Conservation (phyloP, 805 yeast genomes). For the Kluyveromyces wickerhamii region DNA sequence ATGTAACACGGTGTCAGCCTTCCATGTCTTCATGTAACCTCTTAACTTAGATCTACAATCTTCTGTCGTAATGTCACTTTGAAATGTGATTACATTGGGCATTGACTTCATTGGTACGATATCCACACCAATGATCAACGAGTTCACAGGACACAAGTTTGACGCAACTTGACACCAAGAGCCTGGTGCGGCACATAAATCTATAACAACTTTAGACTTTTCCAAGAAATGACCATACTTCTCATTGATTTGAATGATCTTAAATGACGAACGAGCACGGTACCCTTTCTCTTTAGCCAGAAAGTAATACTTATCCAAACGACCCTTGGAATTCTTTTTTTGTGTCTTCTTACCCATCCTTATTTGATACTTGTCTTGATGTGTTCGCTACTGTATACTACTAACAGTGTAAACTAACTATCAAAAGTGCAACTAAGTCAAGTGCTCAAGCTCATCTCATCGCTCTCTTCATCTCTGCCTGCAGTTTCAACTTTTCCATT, state of each 20-base stretch:
- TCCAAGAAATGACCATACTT: conserved; percentile 93
- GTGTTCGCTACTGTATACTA: too few species aligned
- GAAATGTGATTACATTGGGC: conserved; percentile 91
- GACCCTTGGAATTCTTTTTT: conserved; percentile 96
- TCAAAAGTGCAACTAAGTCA: not conserved
- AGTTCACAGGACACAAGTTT: conserved; percentile 83
- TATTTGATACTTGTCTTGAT: too few species aligned
- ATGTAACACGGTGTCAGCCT: conserved; percentile 94
- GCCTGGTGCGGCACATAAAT: conserved; percentile 98
- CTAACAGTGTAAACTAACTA: too few species aligned
- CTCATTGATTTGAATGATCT: conserved; percentile 89
- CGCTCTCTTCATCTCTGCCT: not conserved
- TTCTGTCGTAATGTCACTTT: conserved; percentile 95
- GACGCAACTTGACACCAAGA: conserved; percentile 99
- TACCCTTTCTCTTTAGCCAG: conserved; percentile 97
- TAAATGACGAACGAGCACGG: conserved; percentile 97
- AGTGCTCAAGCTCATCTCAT: conserved; percentile 1
- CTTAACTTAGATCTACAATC: conserved; percentile 92
- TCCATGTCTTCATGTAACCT: conserved; percentile 97
- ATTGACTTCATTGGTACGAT: conserved; percentile 95
- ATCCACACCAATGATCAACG: conserved; percentile 97
- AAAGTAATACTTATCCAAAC: conserved; percentile 94
- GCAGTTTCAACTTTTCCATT: not conserved
- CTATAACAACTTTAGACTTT: conserved; percentile 91
- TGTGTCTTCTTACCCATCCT: conserved; percentile 76